These are phyloP conservation scores for Stenocarpella maydis DNA, from an alignment of 2,329 filamentous ascomycete genomes.

Conservation along the genomic window DNA sequence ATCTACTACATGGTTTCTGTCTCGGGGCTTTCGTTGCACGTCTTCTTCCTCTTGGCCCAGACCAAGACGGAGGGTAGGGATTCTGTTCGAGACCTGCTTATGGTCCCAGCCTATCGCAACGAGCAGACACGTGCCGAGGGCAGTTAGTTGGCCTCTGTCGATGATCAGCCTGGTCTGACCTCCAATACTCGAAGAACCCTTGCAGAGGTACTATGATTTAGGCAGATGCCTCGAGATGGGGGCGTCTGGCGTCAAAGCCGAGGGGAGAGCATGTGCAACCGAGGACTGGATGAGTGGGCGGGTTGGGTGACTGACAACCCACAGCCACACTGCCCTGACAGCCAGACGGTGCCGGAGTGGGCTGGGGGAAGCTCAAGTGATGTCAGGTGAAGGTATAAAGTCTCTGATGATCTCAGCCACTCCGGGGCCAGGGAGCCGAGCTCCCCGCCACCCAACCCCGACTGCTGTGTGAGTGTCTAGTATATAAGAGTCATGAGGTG, in stretches of 20 bases:
- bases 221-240: constrained; percentile 4
- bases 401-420: constrained; percentile 16
- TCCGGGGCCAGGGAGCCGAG: constrained; percentile 13
- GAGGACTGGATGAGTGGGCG: neutral
- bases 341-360: neutral
- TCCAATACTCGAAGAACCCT: neutral
- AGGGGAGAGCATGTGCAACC: neutral
- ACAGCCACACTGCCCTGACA: neutral
- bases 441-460: constrained; percentile 3
- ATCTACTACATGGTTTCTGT: neutral
- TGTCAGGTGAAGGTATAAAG: constrained; percentile 22
- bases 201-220: neutral
- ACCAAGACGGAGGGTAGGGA: neutral
- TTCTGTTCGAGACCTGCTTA: neutral
- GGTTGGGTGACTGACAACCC: too few species aligned
- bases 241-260: neutral
- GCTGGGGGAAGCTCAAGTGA: constrained; percentile 9
- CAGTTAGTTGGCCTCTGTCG: neutral
- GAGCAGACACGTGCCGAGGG: neutral
- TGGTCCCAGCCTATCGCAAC: constrained; percentile 9
- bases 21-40: neutral
- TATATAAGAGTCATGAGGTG: neutral
- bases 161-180: neutral
- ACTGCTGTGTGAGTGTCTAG: neutral
- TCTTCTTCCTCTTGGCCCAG: neutral